Evolutionary conservation across 257 asterid genomes (phyloP).

Genomic region (Nicotiana undulata): DNA sequence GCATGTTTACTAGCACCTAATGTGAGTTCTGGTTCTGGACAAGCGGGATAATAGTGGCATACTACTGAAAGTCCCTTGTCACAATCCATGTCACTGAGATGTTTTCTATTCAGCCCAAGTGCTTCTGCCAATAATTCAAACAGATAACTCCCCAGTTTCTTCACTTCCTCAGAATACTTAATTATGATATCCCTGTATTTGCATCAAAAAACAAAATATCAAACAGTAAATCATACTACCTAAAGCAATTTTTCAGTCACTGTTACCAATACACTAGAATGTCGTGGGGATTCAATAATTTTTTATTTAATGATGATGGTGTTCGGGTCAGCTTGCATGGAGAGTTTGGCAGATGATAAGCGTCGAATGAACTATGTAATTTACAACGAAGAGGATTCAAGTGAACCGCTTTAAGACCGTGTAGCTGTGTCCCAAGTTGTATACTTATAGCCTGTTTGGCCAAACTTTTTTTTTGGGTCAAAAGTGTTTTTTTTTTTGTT

Average conservation of each 20-base stretch:
- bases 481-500: too few relatives aligned
- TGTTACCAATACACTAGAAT: neutral
- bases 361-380: neutral
- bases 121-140: slow-evolving; percentile 7
- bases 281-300: too few relatives aligned
- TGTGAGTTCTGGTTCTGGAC: slow-evolving; percentile 7
- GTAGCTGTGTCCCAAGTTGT: too few relatives aligned
- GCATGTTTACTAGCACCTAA: slow-evolving; percentile 7
- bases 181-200: neutral
- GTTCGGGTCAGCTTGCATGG: neutral
- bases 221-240: neutral
- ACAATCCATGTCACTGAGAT: neutral
- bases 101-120: slow-evolving; percentile 1
- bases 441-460: too few relatives aligned
- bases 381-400: neutral
- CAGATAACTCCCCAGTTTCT: neutral
- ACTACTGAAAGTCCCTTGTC: neutral
- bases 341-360: too few relatives aligned
- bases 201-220: neutral
- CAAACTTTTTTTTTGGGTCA: too few relatives aligned
- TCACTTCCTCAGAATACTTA: slow-evolving; percentile 6
- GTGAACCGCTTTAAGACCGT: neutral
- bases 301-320: too few relatives aligned
- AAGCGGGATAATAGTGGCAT: slow-evolving; percentile 8
- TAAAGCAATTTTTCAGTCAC: neutral